Evolutionary conservation across 306 rosid species (phyloP), one percentile per base, ranked within the genome.

Genomic region (Elaeagnus macrophylla): DNA sequence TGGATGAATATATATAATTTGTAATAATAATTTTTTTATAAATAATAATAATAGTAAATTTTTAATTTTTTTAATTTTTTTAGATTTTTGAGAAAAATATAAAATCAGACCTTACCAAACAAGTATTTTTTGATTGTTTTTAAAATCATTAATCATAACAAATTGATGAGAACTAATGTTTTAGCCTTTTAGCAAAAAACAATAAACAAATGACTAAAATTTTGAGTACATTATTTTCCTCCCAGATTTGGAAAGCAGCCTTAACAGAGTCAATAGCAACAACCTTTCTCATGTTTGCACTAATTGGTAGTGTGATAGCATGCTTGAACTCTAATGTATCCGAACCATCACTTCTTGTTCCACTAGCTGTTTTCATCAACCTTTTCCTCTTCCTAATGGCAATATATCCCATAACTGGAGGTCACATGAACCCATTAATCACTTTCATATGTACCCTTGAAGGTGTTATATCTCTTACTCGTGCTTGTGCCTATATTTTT

Each of bases 231-330:
- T n/a, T 25, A 0, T 25, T 25, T 25, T 25, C 32, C n/a, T n/a
- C n/a, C n/a, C 69, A 84, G 85, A 73, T 73, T 68, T 84, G 84
- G 84, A 83, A 43, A 47, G 79, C 79, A 36, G 82, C 78, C 0
- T 12, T 84, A 15, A 70, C 75, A 38, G 89, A 84, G 64, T 25
- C 77, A 15, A 60, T 70, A 4, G 81, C 83, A 25, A 81, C 86
- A 0, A 59, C 84, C 0, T 54, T 56, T 2, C 64, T 81, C 15
- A 9, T 85, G 60, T 70, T 85, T 45, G 56, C 77, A 15, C 42
- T 79, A 6, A 67, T 79, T 0, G 48, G 60, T 11, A 64, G 73
- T 39, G 64, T 79, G 5, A 68, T 79, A 14, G 72, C 89, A 17
- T 69, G 78, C 67, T 67, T 76, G 71, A 76, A 73, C 57, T 79